Conservation (phyloP, 225 moss, liverwort and hornwort species). For the Ulota crispa region DNA sequence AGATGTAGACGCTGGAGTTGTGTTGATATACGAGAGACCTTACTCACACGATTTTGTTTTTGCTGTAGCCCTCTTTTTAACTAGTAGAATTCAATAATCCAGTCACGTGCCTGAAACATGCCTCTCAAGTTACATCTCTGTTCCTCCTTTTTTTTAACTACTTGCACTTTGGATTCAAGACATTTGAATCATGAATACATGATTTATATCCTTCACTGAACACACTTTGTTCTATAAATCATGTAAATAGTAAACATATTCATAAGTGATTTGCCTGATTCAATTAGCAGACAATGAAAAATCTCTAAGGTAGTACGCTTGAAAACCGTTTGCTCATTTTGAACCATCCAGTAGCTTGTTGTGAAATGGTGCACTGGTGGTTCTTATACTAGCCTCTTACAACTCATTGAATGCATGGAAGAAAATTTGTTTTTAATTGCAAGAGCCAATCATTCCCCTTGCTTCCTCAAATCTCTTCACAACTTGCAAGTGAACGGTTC, state of each 20-base stretch:
- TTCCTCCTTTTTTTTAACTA: neutral
- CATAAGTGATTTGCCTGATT: neutral
- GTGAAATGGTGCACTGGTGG: too few species aligned
- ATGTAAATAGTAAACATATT: neutral
- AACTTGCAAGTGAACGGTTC: too few species aligned
- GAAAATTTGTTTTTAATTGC: too few species aligned
- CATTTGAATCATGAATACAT: neutral
- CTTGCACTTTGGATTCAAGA: neutral
- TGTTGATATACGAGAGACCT: neutral
- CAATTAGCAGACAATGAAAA: neutral
- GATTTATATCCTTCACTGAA: neutral
- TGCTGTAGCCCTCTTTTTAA: neutral
- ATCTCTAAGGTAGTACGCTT: too few species aligned
- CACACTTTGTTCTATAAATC: neutral
- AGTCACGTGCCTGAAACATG: too few species aligned
- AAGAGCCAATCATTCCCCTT: too few species aligned
- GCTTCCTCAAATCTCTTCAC: too few species aligned
- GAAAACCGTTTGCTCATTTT: too few species aligned
- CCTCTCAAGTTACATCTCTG: neutral
- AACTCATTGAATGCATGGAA: too few species aligned
- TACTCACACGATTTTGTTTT: constrained; percentile 1
- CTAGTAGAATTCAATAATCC: neutral
- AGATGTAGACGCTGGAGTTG: constrained; percentile 14
- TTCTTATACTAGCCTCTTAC: too few species aligned
- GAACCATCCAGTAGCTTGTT: too few species aligned